Evolutionary conservation across 208 protist species (phyloP), one percentile per base, ranked within the genome.

Genomic region (Leishmania tropica): DNA sequence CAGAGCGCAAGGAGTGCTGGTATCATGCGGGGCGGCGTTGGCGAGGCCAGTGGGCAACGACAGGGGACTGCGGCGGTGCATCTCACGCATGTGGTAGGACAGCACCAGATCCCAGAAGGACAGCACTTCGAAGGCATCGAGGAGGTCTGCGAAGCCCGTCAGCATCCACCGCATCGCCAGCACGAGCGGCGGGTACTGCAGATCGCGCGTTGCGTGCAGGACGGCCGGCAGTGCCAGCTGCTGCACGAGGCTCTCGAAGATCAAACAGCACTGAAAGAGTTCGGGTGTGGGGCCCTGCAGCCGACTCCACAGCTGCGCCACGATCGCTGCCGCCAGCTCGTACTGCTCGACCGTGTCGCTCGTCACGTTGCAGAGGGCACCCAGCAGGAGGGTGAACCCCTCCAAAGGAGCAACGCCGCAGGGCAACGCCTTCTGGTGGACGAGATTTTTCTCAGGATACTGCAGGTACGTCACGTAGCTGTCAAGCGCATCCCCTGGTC

Each of bases 211-310:
- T n/a, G 90, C 86, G 79, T 98, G 92, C 42, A 95, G 78, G 53
- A 85, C 84, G 11, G 95, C 95, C 28, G 88, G 68, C 24, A 90
- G 87, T 10, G 95, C 95, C 79, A 92, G 85, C 24, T 87, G 84
- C 47, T 86, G 84, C 45, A 94, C 84, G 21, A 96, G 78, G 13
- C 81, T 64, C 88, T 98, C 95, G 75, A 97, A 96, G 65, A 98
- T 73, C 21, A 92, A 85, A 78, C 90, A 96, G 79, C 93, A 96
- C 82, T 96, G 92, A 62, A 90, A 65, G 47, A 98, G 83, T 76
- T 98, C 95, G 24, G 93, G 93, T 40, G 95, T 97, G 54, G 95
- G 93, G 5, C 95, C 90, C 81, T 97, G 95, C 75, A 98, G 65
- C 15, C 93, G 91, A 24, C 76, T 71, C 94, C 95, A 98, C 68